Base-by-base conservation (phyloP, 2,329 filamentous ascomycete genomes). In the Calonectria ilicicola region DNA sequence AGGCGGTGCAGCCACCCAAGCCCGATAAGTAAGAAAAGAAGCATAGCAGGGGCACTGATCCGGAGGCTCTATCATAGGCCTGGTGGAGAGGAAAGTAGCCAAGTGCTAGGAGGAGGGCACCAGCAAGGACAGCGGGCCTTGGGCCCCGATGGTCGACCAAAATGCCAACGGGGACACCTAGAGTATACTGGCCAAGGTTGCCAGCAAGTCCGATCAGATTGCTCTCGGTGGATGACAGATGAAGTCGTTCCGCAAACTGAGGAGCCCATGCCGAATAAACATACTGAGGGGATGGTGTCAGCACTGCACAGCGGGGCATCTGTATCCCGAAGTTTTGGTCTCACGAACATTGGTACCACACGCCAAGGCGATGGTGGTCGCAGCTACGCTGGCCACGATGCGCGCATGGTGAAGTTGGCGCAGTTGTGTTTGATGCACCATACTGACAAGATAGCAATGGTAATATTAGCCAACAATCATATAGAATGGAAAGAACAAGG, bases 191-290 rank as follows among this genome's bases (percentile, higher is more conserved):
- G 80, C 96, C 96, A 80, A 98, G 85, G 81, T 96, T 96, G n/a
- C 92, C 94, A 58, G 91, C 90, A n/a, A 94, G 88, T 51, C 94
- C 96, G 81, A 99, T 96, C 76, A 98, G 85, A 84, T 99, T 98
- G 84, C 92, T 95, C 83, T 98, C 90, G 3, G 96, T 98, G n/a
- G 97, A 93, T 17, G 95, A 95, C 73, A 98, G 91, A 82, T 93
- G 92, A 79, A 99, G 88, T 78, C 91, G 92, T 80, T 97, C 93
- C 63, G 96, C 95, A 82, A 98, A 98, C 85, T 98, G 96, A 23
- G 97, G 97, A 17, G 95, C 95, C 96, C 97, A 99, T 84, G 96
- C 96, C 68, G 95, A 98, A 85, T 98, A 99, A 81, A 96, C 96
- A 91, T 99, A 98, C 95, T 98, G 23, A 14, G 51, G 8, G n/a